phyloP scores from a whole-genome alignment of 805 yeast genomes.

The Metschnikowia peoriensis region DNA sequence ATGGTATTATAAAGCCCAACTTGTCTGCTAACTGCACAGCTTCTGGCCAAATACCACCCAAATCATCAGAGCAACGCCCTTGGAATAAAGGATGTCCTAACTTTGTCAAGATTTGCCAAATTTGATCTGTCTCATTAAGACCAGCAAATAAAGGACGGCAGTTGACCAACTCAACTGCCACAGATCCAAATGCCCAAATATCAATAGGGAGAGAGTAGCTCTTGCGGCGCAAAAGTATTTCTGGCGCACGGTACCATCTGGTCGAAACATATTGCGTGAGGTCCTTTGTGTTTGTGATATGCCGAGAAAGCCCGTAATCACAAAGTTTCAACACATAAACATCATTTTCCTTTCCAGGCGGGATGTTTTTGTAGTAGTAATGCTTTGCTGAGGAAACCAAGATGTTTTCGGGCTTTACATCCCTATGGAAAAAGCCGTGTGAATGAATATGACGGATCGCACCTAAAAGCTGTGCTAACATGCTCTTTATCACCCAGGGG shows the following conservation, averaged over 20 bases:
- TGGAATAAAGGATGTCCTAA: constrained; percentile 69
- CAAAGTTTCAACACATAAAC: constrained; percentile 69
- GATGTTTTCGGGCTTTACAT: constrained; percentile 91
- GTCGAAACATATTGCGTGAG: constrained; percentile 80
- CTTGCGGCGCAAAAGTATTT: constrained; percentile 63
- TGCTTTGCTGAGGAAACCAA: constrained; percentile 59
- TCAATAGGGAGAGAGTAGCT: constrained; percentile 69
- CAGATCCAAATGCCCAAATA: constrained; percentile 85
- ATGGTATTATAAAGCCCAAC: constrained; percentile 58
- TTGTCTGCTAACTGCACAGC: constrained; percentile 51
- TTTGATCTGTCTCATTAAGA: constrained; percentile 72
- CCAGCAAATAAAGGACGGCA: constrained; percentile 86
- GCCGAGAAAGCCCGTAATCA: constrained; percentile 77
- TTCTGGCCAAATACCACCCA: constrained; percentile 76
- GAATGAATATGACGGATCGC: constrained; percentile 83
- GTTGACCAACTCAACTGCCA: constrained; percentile 70
- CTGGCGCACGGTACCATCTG: constrained; percentile 86
- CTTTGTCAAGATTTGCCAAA: constrained; percentile 59
- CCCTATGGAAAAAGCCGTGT: constrained; percentile 75
- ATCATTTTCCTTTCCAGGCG: constrained; percentile 38
- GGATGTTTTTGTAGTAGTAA: constrained; percentile 49
- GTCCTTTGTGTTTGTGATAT: constrained; percentile 48
- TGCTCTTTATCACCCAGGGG: constrained; percentile 57
- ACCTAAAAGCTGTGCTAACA: constrained; percentile 65
- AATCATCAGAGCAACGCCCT: constrained; percentile 18